Evolutionary conservation across 2,329 filamentous ascomycete species (phyloP), one percentile per base, ranked within the genome.

Genomic region (Clonostachys sp.): DNA sequence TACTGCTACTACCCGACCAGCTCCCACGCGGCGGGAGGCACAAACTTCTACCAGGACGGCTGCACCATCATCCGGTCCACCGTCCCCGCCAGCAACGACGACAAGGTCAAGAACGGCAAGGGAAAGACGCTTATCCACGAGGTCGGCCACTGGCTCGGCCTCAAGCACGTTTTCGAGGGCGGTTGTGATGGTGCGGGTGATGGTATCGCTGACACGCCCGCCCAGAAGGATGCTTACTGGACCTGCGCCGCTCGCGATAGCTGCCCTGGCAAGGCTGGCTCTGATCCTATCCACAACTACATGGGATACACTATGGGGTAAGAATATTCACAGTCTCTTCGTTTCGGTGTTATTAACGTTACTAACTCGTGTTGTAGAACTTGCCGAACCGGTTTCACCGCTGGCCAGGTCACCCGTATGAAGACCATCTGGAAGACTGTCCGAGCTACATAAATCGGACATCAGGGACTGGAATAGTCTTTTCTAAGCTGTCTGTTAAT

Each of bases 1-100:
- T 72, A 73, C 62, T 74, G 68, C 64, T 73, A 72, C 62, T 73
- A 72, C 62, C 73, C 72, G 18, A 50, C 57, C 41, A 51, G 57
- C 14, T 65, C 61, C 45, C 24, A 30, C 24, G 51, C 56, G 55
- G 58, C 16, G 62, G 61, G 45, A n/a, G n/a, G n/a, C n/a, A 50
- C 57, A 30, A 65, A 59, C 42, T 67, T 69, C 59, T 56, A 63
- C 54, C 51, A 50, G 7, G 69, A 72, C 47, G 65, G 68, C 41
- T 74, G 73, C 61, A 59, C 62, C 47, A 57, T 70, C 45, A 58
- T 65, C 43, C 59, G 59, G 44, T 52, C 57, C 46, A 61, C 62
- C 16, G 59, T 71, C n/a, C 68, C 67, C n/a, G 24, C 4, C 9
- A 30, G 24, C 24, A 30, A 30, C 24, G 24, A 30, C 24, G 24